Conservation (phyloP, 257 asterid species). For the Ilex asprella region DNA sequence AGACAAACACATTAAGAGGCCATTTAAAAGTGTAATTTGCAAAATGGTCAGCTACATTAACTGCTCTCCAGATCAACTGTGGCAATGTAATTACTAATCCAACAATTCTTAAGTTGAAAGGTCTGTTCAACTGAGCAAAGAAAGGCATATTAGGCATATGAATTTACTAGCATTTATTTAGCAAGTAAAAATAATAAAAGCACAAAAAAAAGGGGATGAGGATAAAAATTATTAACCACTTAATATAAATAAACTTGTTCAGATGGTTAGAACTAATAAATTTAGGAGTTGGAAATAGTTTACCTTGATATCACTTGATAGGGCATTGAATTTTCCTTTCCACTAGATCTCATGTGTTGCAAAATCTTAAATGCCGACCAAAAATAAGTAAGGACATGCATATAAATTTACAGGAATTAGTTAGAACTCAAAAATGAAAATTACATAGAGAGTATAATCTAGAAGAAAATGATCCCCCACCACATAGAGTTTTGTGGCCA, state of each 20-base stretch:
- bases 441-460: neutral
- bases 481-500: constrained; percentile 97
- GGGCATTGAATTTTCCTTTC: constrained; percentile 97
- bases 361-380: constrained; percentile 52
- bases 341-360: constrained; percentile 98
- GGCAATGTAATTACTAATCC: neutral
- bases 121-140: neutral
- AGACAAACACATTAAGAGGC: neutral
- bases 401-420: constrained; percentile 6
- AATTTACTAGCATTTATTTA: neutral
- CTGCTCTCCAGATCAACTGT: neutral
- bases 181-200: too few species aligned
- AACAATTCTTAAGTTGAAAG: neutral
- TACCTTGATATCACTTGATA: constrained; percentile 98
- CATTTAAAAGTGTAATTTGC: neutral
- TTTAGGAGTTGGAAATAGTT: constrained; percentile 6
- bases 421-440: constrained; percentile 1
- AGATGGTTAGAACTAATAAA: neutral
- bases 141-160: neutral
- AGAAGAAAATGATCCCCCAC: constrained; percentile 34
- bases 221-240: too few species aligned
- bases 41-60: neutral
- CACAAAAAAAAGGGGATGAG: too few species aligned
- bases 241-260: too few species aligned
- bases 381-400: constrained; percentile 6